These are phyloP conservation scores for Penicillium diatomitis DNA, from an alignment of 495 filamentous ascomycete species.

Conservation along the genomic window DNA sequence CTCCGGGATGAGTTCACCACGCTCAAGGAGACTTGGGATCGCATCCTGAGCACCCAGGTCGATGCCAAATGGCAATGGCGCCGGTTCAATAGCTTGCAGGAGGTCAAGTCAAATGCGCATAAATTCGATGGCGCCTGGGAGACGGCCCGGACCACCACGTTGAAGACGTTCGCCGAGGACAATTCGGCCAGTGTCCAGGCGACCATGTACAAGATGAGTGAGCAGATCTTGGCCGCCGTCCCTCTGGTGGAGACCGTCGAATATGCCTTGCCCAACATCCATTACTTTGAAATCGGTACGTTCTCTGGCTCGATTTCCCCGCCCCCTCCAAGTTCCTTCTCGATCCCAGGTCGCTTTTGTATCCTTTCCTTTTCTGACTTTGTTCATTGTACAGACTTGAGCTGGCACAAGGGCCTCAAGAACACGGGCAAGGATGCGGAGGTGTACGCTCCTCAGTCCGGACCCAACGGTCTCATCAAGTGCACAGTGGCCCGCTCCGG, in stretches of 20 bases:
- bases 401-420: slow-evolving; percentile 94
- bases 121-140: slow-evolving; percentile 74
- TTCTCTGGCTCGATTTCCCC: not conserved
- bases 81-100: slow-evolving; percentile 53
- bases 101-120: slow-evolving; percentile 52
- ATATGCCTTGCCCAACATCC: slow-evolving; percentile 91
- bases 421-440: slow-evolving; percentile 96
- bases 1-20: slow-evolving; percentile 88
- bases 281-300: slow-evolving; percentile 94
- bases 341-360: not conserved
- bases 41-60: slow-evolving; percentile 89
- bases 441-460: slow-evolving; percentile 87
- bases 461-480: slow-evolving; percentile 92
- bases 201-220: slow-evolving; percentile 97
- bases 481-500: slow-evolving; percentile 70
- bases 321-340: no score
- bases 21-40: slow-evolving; percentile 82
- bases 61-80: slow-evolving; percentile 81
- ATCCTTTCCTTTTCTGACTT: not conserved
- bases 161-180: slow-evolving; percentile 89
- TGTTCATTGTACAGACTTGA: slow-evolving; percentile 52
- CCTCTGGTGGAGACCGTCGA: slow-evolving; percentile 63
- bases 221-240: slow-evolving; percentile 71
- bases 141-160: slow-evolving; percentile 66
- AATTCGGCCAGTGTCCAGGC: slow-evolving; percentile 87